Conservation (phyloP, 345 rosid genomes). For the Bruguiera parviflora region DNA sequence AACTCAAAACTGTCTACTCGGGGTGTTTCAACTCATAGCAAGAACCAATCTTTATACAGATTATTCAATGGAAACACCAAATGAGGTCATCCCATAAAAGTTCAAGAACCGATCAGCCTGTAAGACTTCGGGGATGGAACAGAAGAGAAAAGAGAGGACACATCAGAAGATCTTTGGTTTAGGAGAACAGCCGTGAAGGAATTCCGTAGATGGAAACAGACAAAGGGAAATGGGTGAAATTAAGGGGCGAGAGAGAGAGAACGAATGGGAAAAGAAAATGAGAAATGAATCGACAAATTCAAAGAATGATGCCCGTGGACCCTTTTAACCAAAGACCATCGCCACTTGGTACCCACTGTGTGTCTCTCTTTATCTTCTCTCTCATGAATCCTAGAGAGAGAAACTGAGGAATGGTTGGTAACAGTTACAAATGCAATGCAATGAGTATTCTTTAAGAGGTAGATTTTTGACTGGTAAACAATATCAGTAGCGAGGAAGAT, state of each 20-base stretch:
- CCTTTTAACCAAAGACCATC: background rate
- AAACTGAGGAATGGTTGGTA: background rate
- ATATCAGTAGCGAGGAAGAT: background rate
- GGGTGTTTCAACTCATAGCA: background rate
- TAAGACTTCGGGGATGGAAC: background rate
- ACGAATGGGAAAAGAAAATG: background rate
- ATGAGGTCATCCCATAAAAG: too few relatives aligned
- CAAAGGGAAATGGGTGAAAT: background rate
- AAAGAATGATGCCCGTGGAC: background rate
- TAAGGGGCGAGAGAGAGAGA: background rate
- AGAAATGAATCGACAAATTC: background rate
- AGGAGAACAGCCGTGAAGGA: conserved; percentile 11
- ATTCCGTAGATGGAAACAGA: background rate
- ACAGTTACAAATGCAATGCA: background rate
- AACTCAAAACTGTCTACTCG: background rate
- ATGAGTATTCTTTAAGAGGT: background rate
- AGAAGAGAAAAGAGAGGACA: background rate
- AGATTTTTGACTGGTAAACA: background rate
- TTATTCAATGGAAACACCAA: background rate
- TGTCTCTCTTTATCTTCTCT: background rate
- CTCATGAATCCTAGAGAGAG: background rate
- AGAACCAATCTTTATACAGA: background rate
- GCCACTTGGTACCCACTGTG: background rate
- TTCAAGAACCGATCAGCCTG: background rate
- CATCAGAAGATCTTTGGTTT: background rate